phyloP scores from a whole-genome alignment of 257 asterid species.

The Eucommia ulmoides region DNA sequence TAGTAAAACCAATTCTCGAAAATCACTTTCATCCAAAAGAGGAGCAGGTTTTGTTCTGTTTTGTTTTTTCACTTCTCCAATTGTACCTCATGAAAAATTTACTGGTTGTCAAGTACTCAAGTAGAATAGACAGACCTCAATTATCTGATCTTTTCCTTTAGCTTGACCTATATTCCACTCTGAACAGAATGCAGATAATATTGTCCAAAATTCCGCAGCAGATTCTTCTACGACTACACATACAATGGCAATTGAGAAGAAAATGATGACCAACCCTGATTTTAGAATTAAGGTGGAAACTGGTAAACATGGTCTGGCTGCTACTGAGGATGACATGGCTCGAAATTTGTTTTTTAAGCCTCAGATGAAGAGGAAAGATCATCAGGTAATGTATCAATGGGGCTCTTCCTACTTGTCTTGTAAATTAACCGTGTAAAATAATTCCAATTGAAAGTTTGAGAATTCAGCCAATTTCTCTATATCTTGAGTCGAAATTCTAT shows the following conservation, averaged over 20 bases:
- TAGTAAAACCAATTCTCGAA: conserved; percentile 22
- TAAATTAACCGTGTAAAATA: neutral
- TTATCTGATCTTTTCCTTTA: conserved; percentile 1
- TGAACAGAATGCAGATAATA: neutral
- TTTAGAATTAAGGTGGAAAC: neutral
- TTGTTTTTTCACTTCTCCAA: conserved; percentile 1
- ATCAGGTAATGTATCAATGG: neutral
- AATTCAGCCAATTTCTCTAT: neutral
- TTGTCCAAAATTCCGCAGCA: neutral
- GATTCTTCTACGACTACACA: neutral
- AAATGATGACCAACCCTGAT: neutral
- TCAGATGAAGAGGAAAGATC: neutral
- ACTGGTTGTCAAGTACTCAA: no score
- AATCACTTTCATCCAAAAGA: conserved; percentile 14
- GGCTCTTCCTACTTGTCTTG: neutral
- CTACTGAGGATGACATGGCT: neutral
- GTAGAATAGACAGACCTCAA: neutral
- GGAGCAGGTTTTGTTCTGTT: conserved; percentile 24
- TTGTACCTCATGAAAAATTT: conserved; percentile 4
- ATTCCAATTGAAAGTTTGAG: neutral
- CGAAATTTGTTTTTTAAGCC: neutral
- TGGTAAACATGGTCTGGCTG: neutral
- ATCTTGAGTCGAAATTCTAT: neutral
- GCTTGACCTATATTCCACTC: neutral
- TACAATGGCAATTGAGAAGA: neutral